phyloP scores from a whole-genome alignment of 345 rosid species.

The Zanthoxylum bungeanum region DNA sequence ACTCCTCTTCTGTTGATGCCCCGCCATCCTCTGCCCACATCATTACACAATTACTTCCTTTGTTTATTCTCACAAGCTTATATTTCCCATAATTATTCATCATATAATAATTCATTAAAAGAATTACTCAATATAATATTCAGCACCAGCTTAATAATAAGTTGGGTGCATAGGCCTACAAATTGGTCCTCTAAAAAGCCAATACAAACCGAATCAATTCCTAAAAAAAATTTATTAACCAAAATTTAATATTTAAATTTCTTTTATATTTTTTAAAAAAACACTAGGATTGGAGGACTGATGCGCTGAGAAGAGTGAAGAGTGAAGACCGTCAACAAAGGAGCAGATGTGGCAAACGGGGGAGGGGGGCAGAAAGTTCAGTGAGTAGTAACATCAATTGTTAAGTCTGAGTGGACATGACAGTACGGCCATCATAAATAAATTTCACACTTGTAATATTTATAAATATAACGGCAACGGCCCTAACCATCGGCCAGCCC shows the following conservation, averaged over 20 bases:
- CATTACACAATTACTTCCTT: too few relatives aligned
- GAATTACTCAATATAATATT: too few relatives aligned
- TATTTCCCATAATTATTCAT: neutral
- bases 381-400: conserved; percentile 36
- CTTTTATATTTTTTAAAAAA: too few relatives aligned
- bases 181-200: too few relatives aligned
- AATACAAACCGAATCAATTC: too few relatives aligned
- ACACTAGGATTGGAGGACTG: too few relatives aligned
- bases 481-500: neutral
- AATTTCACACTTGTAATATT: neutral
- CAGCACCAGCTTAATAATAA: too few relatives aligned
- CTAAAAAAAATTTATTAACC: too few relatives aligned
- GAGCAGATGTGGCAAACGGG: neutral
- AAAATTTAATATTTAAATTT: too few relatives aligned
- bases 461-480: neutral
- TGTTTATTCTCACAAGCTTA: too few relatives aligned
- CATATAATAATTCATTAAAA: neutral
- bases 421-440: conserved; percentile 26
- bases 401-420: conserved; percentile 22
- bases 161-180: too few relatives aligned
- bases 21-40: conserved; percentile 48
- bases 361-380: neutral
- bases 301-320: neutral
- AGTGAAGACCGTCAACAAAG: neutral
- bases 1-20: conserved; percentile 63